These are phyloP conservation scores for Xanthoceras sorbifolium DNA, from an alignment of 345 rosid species.

Conservation along the genomic window DNA sequence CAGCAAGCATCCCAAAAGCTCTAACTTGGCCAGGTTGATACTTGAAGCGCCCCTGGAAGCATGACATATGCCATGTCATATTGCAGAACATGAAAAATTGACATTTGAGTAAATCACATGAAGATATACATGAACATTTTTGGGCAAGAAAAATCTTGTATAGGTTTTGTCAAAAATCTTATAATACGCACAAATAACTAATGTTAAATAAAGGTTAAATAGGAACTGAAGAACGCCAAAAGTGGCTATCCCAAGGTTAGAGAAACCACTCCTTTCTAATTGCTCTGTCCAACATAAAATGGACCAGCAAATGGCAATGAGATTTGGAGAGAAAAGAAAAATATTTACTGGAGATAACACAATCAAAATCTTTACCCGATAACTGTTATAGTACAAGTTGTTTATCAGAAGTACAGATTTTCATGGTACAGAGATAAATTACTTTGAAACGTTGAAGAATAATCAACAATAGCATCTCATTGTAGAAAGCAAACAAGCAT, in stretches of 20 bases:
- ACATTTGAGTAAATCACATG: background rate
- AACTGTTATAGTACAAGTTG: background rate
- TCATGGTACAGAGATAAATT: background rate
- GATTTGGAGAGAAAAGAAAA: background rate
- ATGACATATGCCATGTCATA: background rate
- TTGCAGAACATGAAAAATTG: background rate
- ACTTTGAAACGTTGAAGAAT: background rate
- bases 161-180: background rate
- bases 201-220: background rate
- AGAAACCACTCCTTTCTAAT: no score
- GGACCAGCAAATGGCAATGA: background rate
- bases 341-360: background rate
- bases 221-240: background rate
- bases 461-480: background rate
- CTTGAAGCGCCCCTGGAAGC: slow-evolving; percentile 62
- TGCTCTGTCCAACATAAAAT: background rate
- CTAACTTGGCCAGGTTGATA: slow-evolving; percentile 62
- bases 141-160: background rate
- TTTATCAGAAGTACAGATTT: background rate
- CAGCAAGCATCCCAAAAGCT: slow-evolving; percentile 76
- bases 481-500: no score
- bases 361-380: background rate
- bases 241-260: background rate
- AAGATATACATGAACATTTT: background rate
- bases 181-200: background rate